Evolutionary conservation across 345 rosid genomes (phyloP).

Genomic region (Camelina hispida): DNA sequence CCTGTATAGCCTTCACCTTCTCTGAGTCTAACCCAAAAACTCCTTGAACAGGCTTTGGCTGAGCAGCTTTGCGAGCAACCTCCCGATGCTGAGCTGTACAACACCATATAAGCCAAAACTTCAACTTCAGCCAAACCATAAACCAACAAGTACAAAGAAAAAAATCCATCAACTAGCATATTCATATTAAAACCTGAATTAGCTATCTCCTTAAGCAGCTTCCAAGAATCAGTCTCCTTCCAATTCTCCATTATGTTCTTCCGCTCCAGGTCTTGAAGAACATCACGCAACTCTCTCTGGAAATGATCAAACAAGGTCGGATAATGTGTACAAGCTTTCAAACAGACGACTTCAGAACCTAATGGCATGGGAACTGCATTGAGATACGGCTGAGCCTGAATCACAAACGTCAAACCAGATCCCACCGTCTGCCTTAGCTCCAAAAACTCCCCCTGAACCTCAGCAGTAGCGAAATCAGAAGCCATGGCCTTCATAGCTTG

Average conservation of each 20-base stretch:
- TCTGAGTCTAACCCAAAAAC: conserved; percentile 81
- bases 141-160: background rate
- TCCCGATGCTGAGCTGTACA: conserved; percentile 90
- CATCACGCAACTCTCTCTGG: conserved; percentile 86
- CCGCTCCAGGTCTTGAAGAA: conserved; percentile 68
- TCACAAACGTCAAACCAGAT: conserved; percentile 91
- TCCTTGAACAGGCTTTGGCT: conserved; percentile 73
- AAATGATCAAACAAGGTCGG: conserved; percentile 92
- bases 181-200: conserved; percentile 60
- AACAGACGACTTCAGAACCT: conserved; percentile 78
- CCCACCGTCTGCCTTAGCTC: conserved; percentile 76
- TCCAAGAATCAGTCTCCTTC: conserved; percentile 81
- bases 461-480: conserved; percentile 69
- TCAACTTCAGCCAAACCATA: conserved; percentile 18
- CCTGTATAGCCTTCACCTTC: conserved; percentile 74
- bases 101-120: conserved; percentile 38
- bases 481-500: conserved; percentile 93
- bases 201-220: conserved; percentile 90
- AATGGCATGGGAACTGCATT: conserved; percentile 86
- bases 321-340: conserved; percentile 88
- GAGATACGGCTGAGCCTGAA: conserved; percentile 85
- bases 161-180: background rate
- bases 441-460: conserved; percentile 74
- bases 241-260: conserved; percentile 62
- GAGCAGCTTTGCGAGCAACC: conserved; percentile 70